phyloP scores from a whole-genome alignment of 2,329 filamentous ascomycete genomes.

The Huntiella abstrusa region DNA sequence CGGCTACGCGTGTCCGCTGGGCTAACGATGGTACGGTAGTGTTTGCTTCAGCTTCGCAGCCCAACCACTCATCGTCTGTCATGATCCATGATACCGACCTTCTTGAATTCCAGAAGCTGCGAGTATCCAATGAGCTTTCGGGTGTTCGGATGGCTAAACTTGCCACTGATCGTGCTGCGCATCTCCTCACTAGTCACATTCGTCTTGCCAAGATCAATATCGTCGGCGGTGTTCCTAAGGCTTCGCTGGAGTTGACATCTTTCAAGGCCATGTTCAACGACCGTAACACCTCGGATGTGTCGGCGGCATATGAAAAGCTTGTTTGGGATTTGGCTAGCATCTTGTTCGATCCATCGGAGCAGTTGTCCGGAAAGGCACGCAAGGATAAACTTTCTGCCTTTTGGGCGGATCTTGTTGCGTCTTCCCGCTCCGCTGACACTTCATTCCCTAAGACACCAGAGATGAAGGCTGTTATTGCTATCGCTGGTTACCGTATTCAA shows the following conservation, averaged over 20 bases:
- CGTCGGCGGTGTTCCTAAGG: constrained; percentile 40
- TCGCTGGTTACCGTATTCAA: constrained; percentile 60
- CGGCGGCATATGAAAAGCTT: constrained; percentile 44
- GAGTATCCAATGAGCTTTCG: constrained; percentile 42
- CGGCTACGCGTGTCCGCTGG: constrained; percentile 53
- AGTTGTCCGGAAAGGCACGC: constrained; percentile 19
- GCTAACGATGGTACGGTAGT: constrained; percentile 55
- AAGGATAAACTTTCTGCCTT: constrained; percentile 49
- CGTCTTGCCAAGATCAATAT: constrained; percentile 33
- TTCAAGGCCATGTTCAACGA: constrained; percentile 24
- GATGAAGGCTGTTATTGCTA: constrained; percentile 64
- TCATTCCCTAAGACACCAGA: constrained; percentile 46
- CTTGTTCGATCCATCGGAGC: constrained; percentile 53
- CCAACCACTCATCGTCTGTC: background rate
- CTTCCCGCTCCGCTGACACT: constrained; percentile 33
- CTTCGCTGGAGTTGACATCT: constrained; percentile 23
- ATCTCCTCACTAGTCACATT: constrained; percentile 36
- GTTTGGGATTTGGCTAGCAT: constrained; percentile 78
- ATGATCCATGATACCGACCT: constrained; percentile 3
- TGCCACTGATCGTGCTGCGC: constrained; percentile 35
- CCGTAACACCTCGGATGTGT: constrained; percentile 24
- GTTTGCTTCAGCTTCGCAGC: constrained; percentile 24
- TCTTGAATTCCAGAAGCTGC: constrained; percentile 32
- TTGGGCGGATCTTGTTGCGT: constrained; percentile 47
- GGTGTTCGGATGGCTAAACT: constrained; percentile 49